Base-by-base conservation (phyloP, 192 early-diverging fungal genomes). In the Coemansia sp. region DNA sequence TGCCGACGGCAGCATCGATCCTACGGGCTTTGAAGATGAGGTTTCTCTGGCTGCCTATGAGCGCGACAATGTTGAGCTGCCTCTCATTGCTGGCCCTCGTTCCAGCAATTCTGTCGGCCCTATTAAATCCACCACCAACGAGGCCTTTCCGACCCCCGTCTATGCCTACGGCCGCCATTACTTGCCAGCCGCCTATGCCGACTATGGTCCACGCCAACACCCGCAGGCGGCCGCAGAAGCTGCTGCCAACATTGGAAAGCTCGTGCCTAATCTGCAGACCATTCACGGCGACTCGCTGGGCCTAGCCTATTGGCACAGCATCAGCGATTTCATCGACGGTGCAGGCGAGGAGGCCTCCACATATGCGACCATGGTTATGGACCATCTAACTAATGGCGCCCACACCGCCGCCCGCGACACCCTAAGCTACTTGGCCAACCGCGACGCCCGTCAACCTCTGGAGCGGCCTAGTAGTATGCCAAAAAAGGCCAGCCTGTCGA, bases 231-330 rank as follows among this genome's bases (percentile, higher is more conserved):
- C 60, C 2, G 43, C n/a, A 0, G 42, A 40, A 8, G 48, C 36
- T 13, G 36, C 56, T 3, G 57, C 31, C 34, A 39, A 36, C 38
- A 26, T 53, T 11, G 36, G 46, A 42, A 31, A 37, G 14, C 14
- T 51, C 11, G 60, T 39, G 11, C 57, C 21, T 36, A 37, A 53
- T 13, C 56, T 83, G 63, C 61, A 63, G 31, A 21, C 65, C 9
- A 60, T 75, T 24, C 65, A 76, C 31, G 77, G 75, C 37, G 74
- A 80, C 21, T 35, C 65, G 2, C 28, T 79, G 53, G 83, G 83
- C 9, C 51, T 76, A 59, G 77, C 83, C 20, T 84, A 84, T 63
- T 73, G 73, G 77, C 63, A 60, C 59, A 84, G 83, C 66, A 37
- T 80, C 59, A 58, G 69, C 63, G 68, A 70, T 14, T 84, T 84